A percentile compares a stretch with the other conserved stretches of the same genome.
These are phyloP conservation scores for Sparassis latifolia DNA, from an alignment of 1,284 basidiomycete genomes.

Conservation along the genomic window DNA sequence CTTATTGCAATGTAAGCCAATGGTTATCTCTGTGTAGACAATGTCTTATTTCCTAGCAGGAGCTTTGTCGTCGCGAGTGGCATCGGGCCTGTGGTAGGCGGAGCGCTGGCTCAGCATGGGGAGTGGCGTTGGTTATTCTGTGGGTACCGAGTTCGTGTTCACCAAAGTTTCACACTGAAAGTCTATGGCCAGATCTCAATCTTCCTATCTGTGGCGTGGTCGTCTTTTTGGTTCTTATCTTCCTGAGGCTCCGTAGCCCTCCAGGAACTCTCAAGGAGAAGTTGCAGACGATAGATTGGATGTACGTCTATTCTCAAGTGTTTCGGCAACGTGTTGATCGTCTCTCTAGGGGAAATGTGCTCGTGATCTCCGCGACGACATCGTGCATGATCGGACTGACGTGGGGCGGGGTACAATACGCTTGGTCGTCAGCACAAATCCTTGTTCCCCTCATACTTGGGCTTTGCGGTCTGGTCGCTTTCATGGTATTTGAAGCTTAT, in stretches of 20 bases:
- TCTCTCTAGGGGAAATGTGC: conserved; percentile 11
- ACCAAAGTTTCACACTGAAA: not conserved
- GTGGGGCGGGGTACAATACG: conserved; percentile 15
- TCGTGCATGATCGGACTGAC: conserved; percentile 13
- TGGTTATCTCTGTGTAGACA: not conserved
- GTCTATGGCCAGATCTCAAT: conserved; percentile 8
- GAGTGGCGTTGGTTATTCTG: conserved; percentile 21
- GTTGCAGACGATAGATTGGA: conserved; percentile 29
- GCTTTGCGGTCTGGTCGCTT: conserved; percentile 6
- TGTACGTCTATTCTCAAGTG: conserved; percentile 13
- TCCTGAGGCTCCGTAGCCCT: conserved; percentile 19
- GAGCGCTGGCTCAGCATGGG: conserved; percentile 8
- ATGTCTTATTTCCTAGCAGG: conserved; percentile 1
- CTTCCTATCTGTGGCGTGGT: conserved; percentile 14
- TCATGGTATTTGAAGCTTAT: conserved; percentile 15
- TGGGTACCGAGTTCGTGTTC: not conserved
- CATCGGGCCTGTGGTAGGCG: conserved; percentile 12
- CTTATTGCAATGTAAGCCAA: conserved; percentile 1
- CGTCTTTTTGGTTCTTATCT: conserved; percentile 9
- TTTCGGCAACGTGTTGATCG: not conserved
- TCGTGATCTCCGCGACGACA: conserved; percentile 14
- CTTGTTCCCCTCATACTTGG: conserved; percentile 18
- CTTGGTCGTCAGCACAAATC: conserved; percentile 13
- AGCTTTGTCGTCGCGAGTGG: conserved; percentile 6
- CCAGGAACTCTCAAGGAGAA: conserved; percentile 21